Evolutionary conservation across 345 rosid genomes (phyloP).

Genomic region (Brassica incana): DNA sequence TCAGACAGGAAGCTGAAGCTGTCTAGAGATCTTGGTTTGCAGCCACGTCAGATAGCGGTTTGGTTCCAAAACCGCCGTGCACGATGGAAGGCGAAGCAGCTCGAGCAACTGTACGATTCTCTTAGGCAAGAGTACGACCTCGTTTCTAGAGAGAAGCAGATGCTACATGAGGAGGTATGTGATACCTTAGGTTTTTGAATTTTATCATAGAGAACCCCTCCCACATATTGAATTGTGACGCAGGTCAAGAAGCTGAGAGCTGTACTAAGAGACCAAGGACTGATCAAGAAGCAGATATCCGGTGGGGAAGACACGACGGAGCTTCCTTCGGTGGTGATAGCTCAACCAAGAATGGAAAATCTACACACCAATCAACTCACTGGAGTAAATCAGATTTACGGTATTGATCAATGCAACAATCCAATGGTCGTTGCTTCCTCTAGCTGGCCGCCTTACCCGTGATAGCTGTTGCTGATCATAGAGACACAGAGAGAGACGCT

Average conservation of each 20-base stretch:
- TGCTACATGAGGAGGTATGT: constrained; percentile 77
- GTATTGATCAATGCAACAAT: constrained; percentile 26
- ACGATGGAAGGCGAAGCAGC: constrained; percentile 83
- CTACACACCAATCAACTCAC: neutral
- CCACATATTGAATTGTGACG: neutral
- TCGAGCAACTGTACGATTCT: constrained; percentile 69
- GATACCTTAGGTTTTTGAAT: neutral
- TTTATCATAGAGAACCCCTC: neutral
- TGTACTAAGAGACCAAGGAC: constrained; percentile 28
- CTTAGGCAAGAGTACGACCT: constrained; percentile 70
- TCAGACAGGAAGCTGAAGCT: constrained; percentile 81
- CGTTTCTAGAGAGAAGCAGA: constrained; percentile 71
- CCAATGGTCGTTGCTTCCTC: constrained; percentile 22
- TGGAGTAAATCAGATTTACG: constrained; percentile 12
- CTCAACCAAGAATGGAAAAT: constrained; percentile 26
- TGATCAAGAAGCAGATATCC: constrained; percentile 19
- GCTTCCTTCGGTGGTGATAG: constrained; percentile 25
- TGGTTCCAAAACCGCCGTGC: constrained; percentile 95
- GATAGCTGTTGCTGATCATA: constrained; percentile 4
- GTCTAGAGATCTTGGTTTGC: constrained; percentile 79
- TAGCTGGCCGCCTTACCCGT: constrained; percentile 30
- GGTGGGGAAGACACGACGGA: constrained; percentile 16
- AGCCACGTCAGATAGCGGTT: constrained; percentile 86
- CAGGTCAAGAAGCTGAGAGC: constrained; percentile 39
- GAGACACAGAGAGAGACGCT: neutral